These are phyloP conservation scores for Trichosporon sp. DNA, from an alignment of 1,284 basidiomycete species.

Conservation along the genomic window DNA sequence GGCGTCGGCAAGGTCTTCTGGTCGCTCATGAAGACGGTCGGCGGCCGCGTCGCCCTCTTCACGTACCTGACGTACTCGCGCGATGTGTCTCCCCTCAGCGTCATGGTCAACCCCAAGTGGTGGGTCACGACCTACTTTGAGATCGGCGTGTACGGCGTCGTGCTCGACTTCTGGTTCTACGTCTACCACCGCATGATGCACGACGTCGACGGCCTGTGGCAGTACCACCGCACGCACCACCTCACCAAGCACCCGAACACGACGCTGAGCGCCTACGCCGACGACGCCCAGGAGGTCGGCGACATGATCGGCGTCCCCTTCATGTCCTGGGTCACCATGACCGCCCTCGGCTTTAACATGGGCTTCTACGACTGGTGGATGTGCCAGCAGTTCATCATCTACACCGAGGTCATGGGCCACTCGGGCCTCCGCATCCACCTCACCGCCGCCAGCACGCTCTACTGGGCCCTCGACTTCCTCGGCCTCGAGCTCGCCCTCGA, in stretches of 20 bases:
- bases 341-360: not conserved
- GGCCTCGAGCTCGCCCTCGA: slow-evolving; percentile 8
- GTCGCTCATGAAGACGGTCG: slow-evolving; percentile 1
- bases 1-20: slow-evolving; percentile 1
- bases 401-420: slow-evolving; percentile 10
- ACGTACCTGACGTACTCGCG: slow-evolving; percentile 1
- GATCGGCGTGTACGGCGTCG: slow-evolving; percentile 7
- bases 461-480: not conserved
- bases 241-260: slow-evolving; percentile 11
- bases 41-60: slow-evolving; percentile 1
- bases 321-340: slow-evolving; percentile 3
- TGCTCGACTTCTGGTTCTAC: slow-evolving; percentile 9
- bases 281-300: slow-evolving; percentile 4
- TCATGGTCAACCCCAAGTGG: slow-evolving; percentile 1
- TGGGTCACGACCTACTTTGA: not conserved
- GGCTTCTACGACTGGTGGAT: slow-evolving; percentile 10
- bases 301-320: slow-evolving; percentile 7
- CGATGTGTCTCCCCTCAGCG: not conserved
- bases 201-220: slow-evolving; percentile 10
- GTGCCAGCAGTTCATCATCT: slow-evolving; percentile 12
- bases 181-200: slow-evolving; percentile 11
- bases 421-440: slow-evolving; percentile 5
- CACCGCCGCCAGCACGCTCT: not conserved
- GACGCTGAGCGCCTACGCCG: slow-evolving; percentile 7
- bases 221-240: slow-evolving; percentile 11